Evolutionary conservation across 768 basidiomycete genomes (phyloP), one percentile per base, ranked within the genome.

Genomic region (Termitomyces sp.): DNA sequence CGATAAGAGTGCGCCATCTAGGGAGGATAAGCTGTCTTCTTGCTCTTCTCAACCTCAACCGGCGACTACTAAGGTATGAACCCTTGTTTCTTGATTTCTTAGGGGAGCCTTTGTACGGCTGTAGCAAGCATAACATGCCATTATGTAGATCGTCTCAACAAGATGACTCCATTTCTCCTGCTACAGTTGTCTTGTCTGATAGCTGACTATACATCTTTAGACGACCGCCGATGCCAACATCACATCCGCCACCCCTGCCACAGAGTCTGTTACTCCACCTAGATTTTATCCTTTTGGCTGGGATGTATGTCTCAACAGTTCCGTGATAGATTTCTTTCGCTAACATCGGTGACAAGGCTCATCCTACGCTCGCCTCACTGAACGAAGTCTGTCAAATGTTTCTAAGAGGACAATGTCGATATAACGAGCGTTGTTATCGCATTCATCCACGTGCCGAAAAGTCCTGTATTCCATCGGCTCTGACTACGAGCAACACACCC

Each of bases 311-410:
- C 12, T n/a, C n/a, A 9, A 11, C 20, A 6, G 5, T 39, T 18
- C n/a, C 16, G 6, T n/a, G 24, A 38, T 39, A 39, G 13, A 0
- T 18, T 22, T 48, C 9, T n/a, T 20, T 54, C n/a, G 38, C 11
- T 55, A 24, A 53, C 45, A 22, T 11, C 32, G 7, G 42, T 39
- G 4, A n/a, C 45, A 50, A 79, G 76, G 71, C 74, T 7, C 65
- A 65, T 46, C 70, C 62, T 7, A 78, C 77, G 0, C 60, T 50
- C 0, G 76, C 74, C 1, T 7, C 20, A 1, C 54, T 54, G 18
- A 64, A 67, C 39, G 65, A 66, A 57, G 50, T 64, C 20, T 67
- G 67, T 46, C 56, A 33, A n/a, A 2, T 12, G 9, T 67, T 66
- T 45, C 7, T 61, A n/a, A 16, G 8, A 0, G 44, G 53, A 15